phyloP scores from a whole-genome alignment of 1,284 basidiomycete species.

The Cutaneotrichosporon cutaneum region DNA sequence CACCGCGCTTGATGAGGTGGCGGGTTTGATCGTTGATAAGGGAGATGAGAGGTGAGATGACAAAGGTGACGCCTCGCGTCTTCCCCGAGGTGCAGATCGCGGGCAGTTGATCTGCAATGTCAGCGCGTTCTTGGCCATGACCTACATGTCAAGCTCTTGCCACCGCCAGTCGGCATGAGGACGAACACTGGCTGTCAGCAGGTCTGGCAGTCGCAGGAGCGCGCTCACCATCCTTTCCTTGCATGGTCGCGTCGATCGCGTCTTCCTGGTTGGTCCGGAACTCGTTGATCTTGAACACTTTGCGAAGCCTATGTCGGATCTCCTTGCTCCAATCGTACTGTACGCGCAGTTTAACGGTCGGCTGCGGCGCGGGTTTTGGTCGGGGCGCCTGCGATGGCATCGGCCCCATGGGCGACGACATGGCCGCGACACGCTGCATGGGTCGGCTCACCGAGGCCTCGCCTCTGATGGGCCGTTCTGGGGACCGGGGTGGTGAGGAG shows the following conservation, averaged over 20 bases:
- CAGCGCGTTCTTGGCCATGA: neutral
- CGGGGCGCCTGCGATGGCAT: neutral
- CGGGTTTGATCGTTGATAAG: constrained; percentile 89
- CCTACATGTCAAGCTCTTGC: constrained; percentile 78
- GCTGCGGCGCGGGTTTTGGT: neutral
- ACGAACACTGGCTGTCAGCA: constrained; percentile 67
- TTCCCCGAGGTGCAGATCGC: constrained; percentile 73
- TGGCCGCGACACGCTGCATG: neutral
- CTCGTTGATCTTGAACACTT: constrained; percentile 64
- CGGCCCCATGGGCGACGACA: neutral
- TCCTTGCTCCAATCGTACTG: constrained; percentile 59
- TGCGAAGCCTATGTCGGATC: constrained; percentile 63
- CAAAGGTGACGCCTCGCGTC: constrained; percentile 81
- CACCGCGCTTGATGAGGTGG: constrained; percentile 63
- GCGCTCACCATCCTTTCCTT: constrained; percentile 63
- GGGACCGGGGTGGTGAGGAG: constrained; percentile 29
- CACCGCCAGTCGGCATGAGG: constrained; percentile 95
- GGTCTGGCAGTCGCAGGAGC: neutral
- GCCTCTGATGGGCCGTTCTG: constrained; percentile 14
- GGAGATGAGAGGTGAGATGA: constrained; percentile 84
- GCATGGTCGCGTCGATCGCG: constrained; percentile 75
- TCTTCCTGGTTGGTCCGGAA: constrained; percentile 86
- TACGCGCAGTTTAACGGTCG: constrained; percentile 29
- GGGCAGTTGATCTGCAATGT: constrained; percentile 64
- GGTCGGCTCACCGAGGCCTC: neutral